A percentile compares a stretch with the other conserved stretches of the same genome.
These are phyloP conservation scores for Exophiala phaeomuriformis DNA, from an alignment of 2,329 filamentous ascomycete species.

Conservation along the genomic window DNA sequence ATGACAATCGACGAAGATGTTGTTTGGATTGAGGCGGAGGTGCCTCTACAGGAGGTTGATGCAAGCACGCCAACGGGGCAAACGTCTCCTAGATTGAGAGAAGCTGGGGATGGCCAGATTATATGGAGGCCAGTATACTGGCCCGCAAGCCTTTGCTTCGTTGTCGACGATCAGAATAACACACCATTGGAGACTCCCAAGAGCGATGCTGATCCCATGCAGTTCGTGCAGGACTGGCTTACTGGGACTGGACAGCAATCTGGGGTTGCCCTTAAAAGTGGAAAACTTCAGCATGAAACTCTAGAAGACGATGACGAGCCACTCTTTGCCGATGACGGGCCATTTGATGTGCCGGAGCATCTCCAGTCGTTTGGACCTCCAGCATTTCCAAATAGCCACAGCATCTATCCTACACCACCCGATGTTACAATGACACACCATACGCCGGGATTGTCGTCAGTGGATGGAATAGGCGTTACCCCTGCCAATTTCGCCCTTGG, in stretches of 20 bases:
- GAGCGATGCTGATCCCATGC: conserved; percentile 33
- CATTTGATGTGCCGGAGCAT: conserved; percentile 24
- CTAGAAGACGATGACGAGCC: conserved; percentile 17
- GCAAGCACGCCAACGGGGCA: background rate
- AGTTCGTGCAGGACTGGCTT: conserved; percentile 39
- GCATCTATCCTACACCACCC: conserved; percentile 49
- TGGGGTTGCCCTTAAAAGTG: background rate
- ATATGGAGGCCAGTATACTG: conserved; percentile 39
- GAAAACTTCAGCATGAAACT: background rate
- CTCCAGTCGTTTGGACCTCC: conserved; percentile 23
- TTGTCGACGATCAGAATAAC: conserved; percentile 27
- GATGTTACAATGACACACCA: conserved; percentile 39
- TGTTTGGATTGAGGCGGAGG: conserved; percentile 19
- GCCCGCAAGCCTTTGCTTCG: conserved; percentile 40
- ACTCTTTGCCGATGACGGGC: conserved; percentile 23
- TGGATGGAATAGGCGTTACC: conserved; percentile 30
- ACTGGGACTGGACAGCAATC: conserved; percentile 22
- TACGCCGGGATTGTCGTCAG: conserved; percentile 28
- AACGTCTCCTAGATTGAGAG: conserved; percentile 19
- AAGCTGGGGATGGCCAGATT: conserved; percentile 28
- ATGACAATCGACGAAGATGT: conserved; percentile 2
- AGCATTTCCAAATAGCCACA: conserved; percentile 21
- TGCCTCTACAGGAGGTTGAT: conserved; percentile 16
- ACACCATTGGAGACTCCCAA: conserved; percentile 11
- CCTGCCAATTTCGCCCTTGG: conserved; percentile 27